Base-by-base conservation (phyloP, 108 stramenopile genomes). In the Fistulifera solaris region DNA sequence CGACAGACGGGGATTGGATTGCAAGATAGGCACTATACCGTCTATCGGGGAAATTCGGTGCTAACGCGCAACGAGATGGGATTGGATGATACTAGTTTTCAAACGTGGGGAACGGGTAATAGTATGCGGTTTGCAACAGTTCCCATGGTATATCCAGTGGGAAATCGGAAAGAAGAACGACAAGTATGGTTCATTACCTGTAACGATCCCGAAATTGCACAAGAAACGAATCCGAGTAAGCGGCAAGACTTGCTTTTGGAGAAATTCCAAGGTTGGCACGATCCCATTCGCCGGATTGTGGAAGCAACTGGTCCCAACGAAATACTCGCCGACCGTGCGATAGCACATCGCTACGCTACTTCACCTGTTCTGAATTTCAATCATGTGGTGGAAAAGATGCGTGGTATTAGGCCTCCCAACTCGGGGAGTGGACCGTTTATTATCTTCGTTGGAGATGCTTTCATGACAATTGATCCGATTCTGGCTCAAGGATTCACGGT, bases 161-260 rank as follows among this genome's bases (percentile, higher is more conserved):
- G 51, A 17, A 43, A 47, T 49, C 45, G 55, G 27, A 35, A 46
- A 19, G 63, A 66, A 54, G 80, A 81, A 35, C 23, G 56, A 15
- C 83, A 85, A 57, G 86, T 87, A 1, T 93, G 90, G 90, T 93
- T 93, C 56, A 81, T 83, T 16, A 93, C 90, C 7, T 81, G 76
- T n/a, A 62, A 78, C 31, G 84, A 93, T 61, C 18, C 62, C 19
- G 38, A 48, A 14, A 81, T 72, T 44, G 27, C 56, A 2, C 27
- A 51, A 0, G 81, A 75, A 65, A 3, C 54, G 1, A 70, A 73
- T 67, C 65, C 78, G 18, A 55, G 58, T 12, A 62, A 70, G 56
- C 71, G 82, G 17, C 67, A 72, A 27, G 57, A 66, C 47, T 56
- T 66, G 53, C 64, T 93, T 5, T 26, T 85, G 48, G 65, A 81